These are phyloP conservation scores for Vickermania ingenoplastis DNA, from an alignment of 208 protist species.

Conservation along the genomic window DNA sequence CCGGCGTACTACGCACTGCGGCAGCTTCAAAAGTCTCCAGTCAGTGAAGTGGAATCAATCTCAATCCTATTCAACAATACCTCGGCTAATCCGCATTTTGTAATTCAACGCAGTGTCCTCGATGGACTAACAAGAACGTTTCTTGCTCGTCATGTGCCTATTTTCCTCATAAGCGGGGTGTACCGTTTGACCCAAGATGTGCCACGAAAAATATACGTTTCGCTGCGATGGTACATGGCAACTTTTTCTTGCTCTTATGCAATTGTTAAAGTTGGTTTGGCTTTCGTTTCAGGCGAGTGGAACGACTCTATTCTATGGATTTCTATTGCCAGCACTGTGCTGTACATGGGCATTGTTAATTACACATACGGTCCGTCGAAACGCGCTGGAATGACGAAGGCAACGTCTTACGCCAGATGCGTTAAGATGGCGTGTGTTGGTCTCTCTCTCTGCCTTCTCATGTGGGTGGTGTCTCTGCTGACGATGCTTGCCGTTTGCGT, in stretches of 20 bases:
- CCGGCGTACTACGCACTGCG: slow-evolving; percentile 16
- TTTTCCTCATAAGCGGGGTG: slow-evolving; percentile 23
- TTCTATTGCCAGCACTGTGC: slow-evolving; percentile 26
- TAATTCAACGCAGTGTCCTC: slow-evolving; percentile 70
- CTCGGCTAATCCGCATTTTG: slow-evolving; percentile 47
- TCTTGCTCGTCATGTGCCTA: slow-evolving; percentile 22
- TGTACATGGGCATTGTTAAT: slow-evolving; percentile 62
- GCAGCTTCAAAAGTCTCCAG: not conserved
- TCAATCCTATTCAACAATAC: not conserved
- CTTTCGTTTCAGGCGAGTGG: slow-evolving; percentile 26
- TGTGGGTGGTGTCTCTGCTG: slow-evolving; percentile 47
- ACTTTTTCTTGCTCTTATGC: slow-evolving; percentile 32
- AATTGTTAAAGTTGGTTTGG: slow-evolving; percentile 24
- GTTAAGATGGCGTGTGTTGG: slow-evolving; percentile 35
- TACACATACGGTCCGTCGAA: slow-evolving; percentile 71
- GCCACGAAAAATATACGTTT: slow-evolving; percentile 38
- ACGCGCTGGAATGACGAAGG: slow-evolving; percentile 54
- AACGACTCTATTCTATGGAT: slow-evolving; percentile 9
- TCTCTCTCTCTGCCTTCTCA: slow-evolving; percentile 33
- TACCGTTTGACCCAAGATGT: slow-evolving; percentile 62
- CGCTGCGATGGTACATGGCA: slow-evolving; percentile 77
- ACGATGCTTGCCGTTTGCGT: slow-evolving; percentile 60
- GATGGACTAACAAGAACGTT: slow-evolving; percentile 28
- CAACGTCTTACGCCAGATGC: slow-evolving; percentile 32
- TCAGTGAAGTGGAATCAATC: not conserved